Evolutionary conservation across 169 alveolate genomes (phyloP), one percentile per base, ranked within the genome.

Genomic region (Plasmodium vivax): DNA sequence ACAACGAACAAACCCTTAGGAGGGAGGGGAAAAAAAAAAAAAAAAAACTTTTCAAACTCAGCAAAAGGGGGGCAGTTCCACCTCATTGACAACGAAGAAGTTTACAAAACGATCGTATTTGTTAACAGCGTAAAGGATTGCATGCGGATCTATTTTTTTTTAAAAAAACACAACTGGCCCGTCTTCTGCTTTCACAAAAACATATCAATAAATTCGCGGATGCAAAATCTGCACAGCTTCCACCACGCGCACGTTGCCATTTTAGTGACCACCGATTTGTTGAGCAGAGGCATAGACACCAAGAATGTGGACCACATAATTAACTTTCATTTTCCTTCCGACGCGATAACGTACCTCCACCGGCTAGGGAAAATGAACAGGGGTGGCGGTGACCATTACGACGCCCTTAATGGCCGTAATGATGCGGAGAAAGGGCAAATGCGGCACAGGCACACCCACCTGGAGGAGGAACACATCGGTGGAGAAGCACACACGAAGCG

Each of bases 131-230:
- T 88, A 80, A 88, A 80, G 47, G 88, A 80, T 58, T 88, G 94
- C 51, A 62, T 79, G 51, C 81, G 83, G 34, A 80, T 88, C 12
- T 88, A 58, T 88, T 58, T 32, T 56, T 88, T 88, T 88, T 80
- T 88, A 68, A 88, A 92, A 79, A 88, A 93, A 54, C 94, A 92
- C 34, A 93, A 90, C 45, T 96, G 97, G 97, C 97, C 97, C 23
- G 96, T 94, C 54, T 84, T 95, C 73, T 82, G 93, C 56, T 96
- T 95, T 68, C 97, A 96, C 73, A 94, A 96, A 82, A 85, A 94
- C 81, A 85, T 96, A 73, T 87, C 96, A 7, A 85, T 96, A 54
- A 93, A 96, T 54, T 94, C 97, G 38, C 84, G 97, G 74, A 83
- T 96, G 45, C 97, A 96, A 36, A 91, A 93, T 32, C 77, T 96